phyloP scores from a whole-genome alignment of 2,329 filamentous ascomycete species.

The Cyphellophora europaea region DNA sequence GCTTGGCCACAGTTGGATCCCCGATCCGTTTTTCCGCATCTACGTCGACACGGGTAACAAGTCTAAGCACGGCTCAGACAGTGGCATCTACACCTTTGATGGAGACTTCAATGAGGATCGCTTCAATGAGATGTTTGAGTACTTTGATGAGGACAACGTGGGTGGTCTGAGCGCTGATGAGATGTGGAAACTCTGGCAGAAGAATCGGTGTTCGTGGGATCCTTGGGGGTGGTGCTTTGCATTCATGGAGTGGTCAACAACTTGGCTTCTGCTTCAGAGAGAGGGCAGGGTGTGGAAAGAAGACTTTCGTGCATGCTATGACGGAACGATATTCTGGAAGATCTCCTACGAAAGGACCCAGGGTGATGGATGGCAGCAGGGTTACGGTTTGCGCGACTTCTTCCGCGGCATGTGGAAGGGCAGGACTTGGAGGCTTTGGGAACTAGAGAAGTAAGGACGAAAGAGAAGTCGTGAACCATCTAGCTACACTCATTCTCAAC shows the following conservation, averaged over 20 bases:
- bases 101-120: constrained; percentile 36
- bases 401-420: constrained; percentile 7
- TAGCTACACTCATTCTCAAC: too few relatives aligned
- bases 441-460: constrained; percentile 6
- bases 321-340: constrained; percentile 18
- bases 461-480: too few relatives aligned
- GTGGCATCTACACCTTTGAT: constrained; percentile 34
- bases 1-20: constrained; percentile 26
- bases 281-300: constrained; percentile 23
- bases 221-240: constrained; percentile 32
- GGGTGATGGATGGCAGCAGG: constrained; percentile 7
- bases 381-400: constrained; percentile 13
- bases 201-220: constrained; percentile 34
- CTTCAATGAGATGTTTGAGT: constrained; percentile 40
- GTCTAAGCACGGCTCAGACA: constrained; percentile 35
- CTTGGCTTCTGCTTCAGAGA: constrained; percentile 20
- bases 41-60: constrained; percentile 31
- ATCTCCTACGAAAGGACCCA: constrained; percentile 6
- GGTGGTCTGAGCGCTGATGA: constrained; percentile 31
- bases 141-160: constrained; percentile 31
- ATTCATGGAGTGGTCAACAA: constrained; percentile 20
- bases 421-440: constrained; percentile 14
- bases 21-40: constrained; percentile 36
- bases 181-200: constrained; percentile 28
- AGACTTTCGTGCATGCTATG: constrained; percentile 21